Percentiles rank a stretch among this genome's conserved stretches.
Conservation (phyloP, 176 grass and related monocot species). For the Saccharum officinarum region DNA sequence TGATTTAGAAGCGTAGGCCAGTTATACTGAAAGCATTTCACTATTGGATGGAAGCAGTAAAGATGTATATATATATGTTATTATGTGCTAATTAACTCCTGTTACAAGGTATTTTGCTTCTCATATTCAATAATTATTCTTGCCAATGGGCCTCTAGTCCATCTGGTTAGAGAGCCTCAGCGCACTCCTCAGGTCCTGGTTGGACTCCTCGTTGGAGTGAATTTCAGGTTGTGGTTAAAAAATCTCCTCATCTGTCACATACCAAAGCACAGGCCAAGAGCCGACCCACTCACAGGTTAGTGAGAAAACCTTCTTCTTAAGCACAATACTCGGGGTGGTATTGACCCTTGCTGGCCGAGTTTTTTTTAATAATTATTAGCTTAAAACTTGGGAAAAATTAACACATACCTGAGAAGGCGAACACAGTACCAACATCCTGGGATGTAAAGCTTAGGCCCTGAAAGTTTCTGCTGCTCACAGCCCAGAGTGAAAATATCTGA, state of each 20-base stretch:
- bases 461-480: conserved; percentile 64
- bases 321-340: too few species aligned
- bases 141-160: not conserved
- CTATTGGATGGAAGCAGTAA: not conserved
- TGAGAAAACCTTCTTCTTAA: too few species aligned
- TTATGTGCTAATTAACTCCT: not conserved
- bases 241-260: too few species aligned
- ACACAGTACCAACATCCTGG: conserved; percentile 62
- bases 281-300: too few species aligned
- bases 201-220: too few species aligned
- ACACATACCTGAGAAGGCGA: conserved; percentile 60
- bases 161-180: too few species aligned
- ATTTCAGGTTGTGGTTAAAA: too few species aligned
- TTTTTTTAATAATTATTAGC: not conserved
- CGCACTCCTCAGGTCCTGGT: too few species aligned
- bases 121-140: not conserved
- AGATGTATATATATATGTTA: not conserved
- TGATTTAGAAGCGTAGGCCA: not conserved
- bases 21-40: not conserved
- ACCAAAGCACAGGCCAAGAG: too few species aligned
- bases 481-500: conserved; percentile 83
- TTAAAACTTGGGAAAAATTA: not conserved
- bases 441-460: conserved; percentile 65
- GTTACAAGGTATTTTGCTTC: not conserved
- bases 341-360: too few species aligned